Conservation (phyloP, 164 flowering plant genomes). For the Hamamelis virginiana region DNA sequence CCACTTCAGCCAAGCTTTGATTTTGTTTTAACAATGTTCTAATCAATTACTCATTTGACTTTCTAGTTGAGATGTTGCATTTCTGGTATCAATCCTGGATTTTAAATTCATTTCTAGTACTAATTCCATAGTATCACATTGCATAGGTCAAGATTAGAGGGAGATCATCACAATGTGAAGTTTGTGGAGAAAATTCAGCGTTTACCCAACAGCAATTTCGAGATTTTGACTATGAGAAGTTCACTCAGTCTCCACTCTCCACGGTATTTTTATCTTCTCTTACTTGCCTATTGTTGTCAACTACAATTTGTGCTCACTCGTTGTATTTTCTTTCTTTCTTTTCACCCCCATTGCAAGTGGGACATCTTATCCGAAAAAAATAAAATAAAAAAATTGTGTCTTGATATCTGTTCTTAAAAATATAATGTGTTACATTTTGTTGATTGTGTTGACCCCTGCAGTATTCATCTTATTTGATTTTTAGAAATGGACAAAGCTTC, state of each 20-base stretch:
- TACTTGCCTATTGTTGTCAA: neutral
- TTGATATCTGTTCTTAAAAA: neutral
- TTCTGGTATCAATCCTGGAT: neutral
- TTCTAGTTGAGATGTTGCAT: neutral
- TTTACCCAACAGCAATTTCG: constrained; percentile 48
- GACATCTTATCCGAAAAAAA: too few relatives aligned
- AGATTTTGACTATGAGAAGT: constrained; percentile 82
- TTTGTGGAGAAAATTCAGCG: constrained; percentile 70
- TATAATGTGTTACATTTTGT: neutral
- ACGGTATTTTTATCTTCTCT: constrained; percentile 33
- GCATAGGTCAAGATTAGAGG: constrained; percentile 86
- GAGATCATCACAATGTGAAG: constrained; percentile 69
- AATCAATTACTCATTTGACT: neutral
- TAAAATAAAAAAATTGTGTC: too few relatives aligned
- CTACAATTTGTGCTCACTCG: neutral
- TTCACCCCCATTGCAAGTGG: too few relatives aligned
- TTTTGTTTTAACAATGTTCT: too few relatives aligned
- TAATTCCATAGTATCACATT: neutral
- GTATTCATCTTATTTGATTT: neutral
- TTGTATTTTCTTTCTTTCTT: too few relatives aligned
- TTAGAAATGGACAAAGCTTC: neutral
- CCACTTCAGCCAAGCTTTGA: too few relatives aligned
- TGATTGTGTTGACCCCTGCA: neutral
- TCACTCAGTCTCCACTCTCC: constrained; percentile 73
- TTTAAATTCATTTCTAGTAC: neutral